Percentiles rank a stretch among this genome's conserved stretches.
These are phyloP conservation scores for Biancaea sappan DNA, from an alignment of 306 rosid species.

Conservation along the genomic window DNA sequence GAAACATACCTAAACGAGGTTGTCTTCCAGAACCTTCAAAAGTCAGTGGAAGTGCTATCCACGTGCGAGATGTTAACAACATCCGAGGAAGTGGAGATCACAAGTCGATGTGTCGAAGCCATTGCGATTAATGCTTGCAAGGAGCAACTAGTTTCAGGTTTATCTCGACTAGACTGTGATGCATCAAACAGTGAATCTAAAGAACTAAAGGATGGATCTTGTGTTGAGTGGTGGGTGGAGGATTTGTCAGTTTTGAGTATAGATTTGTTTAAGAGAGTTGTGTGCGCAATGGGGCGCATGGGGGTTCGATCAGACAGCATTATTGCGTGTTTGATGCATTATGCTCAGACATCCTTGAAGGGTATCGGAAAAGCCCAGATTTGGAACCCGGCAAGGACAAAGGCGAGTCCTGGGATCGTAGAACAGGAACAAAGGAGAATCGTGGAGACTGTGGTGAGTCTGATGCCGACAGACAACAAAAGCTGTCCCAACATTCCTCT, in stretches of 20 bases:
- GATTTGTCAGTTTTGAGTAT: slow-evolving; percentile 64
- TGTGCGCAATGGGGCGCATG: slow-evolving; percentile 62
- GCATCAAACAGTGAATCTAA: slow-evolving; percentile 47
- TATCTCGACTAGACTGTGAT: slow-evolving; percentile 57
- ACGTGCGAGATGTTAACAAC: slow-evolving; percentile 59
- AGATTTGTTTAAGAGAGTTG: slow-evolving; percentile 67
- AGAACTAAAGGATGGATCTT: slow-evolving; percentile 54
- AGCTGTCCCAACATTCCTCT: slow-evolving; percentile 55
- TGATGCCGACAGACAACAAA: slow-evolving; percentile 72
- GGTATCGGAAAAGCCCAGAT: slow-evolving; percentile 70
- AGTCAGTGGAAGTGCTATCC: slow-evolving; percentile 71
- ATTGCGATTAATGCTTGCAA: slow-evolving; percentile 82
- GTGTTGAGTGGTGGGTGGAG: slow-evolving; percentile 82
- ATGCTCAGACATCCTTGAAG: slow-evolving; percentile 77
- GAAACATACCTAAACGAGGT: slow-evolving; percentile 67
- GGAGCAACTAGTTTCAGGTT: slow-evolving; percentile 71
- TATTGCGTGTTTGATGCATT: slow-evolving; percentile 73
- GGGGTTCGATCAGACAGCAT: slow-evolving; percentile 75
- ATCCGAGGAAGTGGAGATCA: slow-evolving; percentile 64
- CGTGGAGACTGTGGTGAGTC: slow-evolving; percentile 66
- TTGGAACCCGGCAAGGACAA: slow-evolving; percentile 54
- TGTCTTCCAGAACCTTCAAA: slow-evolving; percentile 64
- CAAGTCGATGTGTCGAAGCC: slow-evolving; percentile 75
- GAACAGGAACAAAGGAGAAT: slow-evolving; percentile 59
- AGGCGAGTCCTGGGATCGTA: slow-evolving; percentile 41